Evolutionary conservation across 1,284 basidiomycete genomes (phyloP), one percentile per base, ranked within the genome.

Genomic region (Melanopsichium pennsylvanicum): DNA sequence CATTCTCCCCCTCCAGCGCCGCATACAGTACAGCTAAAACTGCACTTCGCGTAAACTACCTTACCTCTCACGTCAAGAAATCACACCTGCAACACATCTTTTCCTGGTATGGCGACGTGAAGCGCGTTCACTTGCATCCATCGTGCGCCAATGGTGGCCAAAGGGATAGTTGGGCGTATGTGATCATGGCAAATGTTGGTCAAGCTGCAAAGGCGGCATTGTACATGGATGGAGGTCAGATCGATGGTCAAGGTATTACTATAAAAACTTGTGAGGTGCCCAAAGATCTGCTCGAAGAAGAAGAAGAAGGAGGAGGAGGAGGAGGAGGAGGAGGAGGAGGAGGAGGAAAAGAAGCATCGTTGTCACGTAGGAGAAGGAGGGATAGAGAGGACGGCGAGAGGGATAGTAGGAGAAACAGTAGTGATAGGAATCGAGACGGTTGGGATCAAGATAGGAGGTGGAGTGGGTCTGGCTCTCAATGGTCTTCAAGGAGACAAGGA

Each of bases 191-290:
- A 0, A 36, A 37, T 0, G 43, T 50, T 0, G 58, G 51, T 6
- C 40, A 58, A 11, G 75, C 68, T 0, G 56, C 70, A 1, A 58
- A 47, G 19, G 75, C 75, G 2, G 51, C 68, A 2, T 32, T 62
- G 12, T 72, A 75, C 35, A 73, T 76, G 70, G 59, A 59, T 34
- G 42, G 49, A 0, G 75, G 72, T 2, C 75, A 76, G 46, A 76
- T 76, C 35, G 75, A 76, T 32, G 74, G 72, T 1, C 31, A n/a
- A 2, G 27, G 36, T 19, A 31, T 71, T 19, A 31, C 8, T 0
- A 36, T 71, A 11, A 35, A 21, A 21, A 49, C 54, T n/a, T 60
- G 54, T 32, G 35, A 33, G 10, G n/a, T 29, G 18, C 49, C 57
- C 2, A 16, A 21, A 9, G 29, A 38, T 26, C 31, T 51, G 1